Base-by-base conservation (phyloP, 371 early-diverging fungal genomes). In the Rhizopus sp. region DNA sequence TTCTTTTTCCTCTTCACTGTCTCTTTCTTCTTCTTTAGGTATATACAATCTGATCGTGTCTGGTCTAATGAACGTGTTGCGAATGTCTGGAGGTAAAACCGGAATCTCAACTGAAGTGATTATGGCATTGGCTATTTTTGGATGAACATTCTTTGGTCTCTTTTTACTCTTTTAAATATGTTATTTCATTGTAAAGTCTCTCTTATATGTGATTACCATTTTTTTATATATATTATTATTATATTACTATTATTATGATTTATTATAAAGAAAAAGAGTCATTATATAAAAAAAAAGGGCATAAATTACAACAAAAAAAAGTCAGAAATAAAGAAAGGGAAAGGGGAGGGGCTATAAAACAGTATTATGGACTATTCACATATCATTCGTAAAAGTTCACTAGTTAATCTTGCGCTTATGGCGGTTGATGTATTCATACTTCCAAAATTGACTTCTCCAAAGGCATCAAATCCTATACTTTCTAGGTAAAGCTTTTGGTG, bases 401-500 rank as follows among this genome's bases (percentile, higher is more conserved):
- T 61, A 4, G 57, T 32, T 13, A 66, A 46, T 38, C 29, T 34
- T n/a, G 63, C 37, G 23, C 34, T 58, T 10, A 45, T 46, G 38
- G 17, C 30, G 12, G 53, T 32, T 30, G 47, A 42, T 1, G 59
- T 13, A 4, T 45, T 55, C 41, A 54, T 49, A 4, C 54, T 55
- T 1, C 63, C 67, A 60, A 63, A 69, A 6, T 63, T 66, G 2
- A 53, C 37, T 23, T 73, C 77, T 6, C 49, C 67, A 2, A 76
- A 41, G 3, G 69, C 63, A n/a, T 55, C 47, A 31, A 73, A 76
- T 8, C 81, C 84, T 30, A 87, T 67, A 32, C 77, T 81, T 0
- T 80, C 78, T n/a, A 85, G 58, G n/a, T 73, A 69, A 5, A 71
- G 66, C 38, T 69, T 60, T 62, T 77, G 73, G 0, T 66, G 71